A percentile compares a stretch with the other conserved stretches of the same genome.
Evolutionary conservation across 768 basidiomycete species (phyloP).

Genomic region (Suillus clintonianus): DNA sequence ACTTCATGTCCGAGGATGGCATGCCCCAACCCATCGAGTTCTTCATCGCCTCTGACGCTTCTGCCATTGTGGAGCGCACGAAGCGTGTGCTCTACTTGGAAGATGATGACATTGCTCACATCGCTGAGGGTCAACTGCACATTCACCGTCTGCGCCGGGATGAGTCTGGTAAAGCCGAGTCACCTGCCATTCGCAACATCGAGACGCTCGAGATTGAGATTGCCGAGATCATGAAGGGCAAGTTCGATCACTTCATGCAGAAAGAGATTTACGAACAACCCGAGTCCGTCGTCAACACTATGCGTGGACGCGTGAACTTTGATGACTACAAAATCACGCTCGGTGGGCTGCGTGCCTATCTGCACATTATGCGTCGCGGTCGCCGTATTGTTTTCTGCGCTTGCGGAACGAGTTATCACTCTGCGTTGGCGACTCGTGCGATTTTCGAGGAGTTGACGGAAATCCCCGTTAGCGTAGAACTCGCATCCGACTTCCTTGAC

Average conservation of each 20-base stretch:
- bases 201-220: constrained; percentile 98
- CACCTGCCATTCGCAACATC: constrained; percentile 79
- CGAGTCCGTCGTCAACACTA: constrained; percentile 99
- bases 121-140: constrained; percentile 95
- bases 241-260: constrained; percentile 99
- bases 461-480: constrained; percentile 95
- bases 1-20: constrained; percentile 98
- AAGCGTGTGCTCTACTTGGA: constrained; percentile 98
- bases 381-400: constrained; percentile 95
- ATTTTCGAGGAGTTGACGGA: constrained; percentile 99
- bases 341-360: constrained; percentile 92
- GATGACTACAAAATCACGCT: constrained; percentile 89
- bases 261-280: constrained; percentile 99
- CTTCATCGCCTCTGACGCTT: constrained; percentile 97
- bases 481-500: constrained; percentile 98
- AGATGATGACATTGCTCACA: constrained; percentile 98
- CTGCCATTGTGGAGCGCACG: constrained; percentile 97
- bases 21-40: constrained; percentile 99
- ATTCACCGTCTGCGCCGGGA: constrained; percentile 96
- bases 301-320: constrained; percentile 99
- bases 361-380: constrained; percentile 93
- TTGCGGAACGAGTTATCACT: constrained; percentile 99
- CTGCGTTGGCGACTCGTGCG: constrained; percentile 91
- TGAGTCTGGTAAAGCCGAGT: constrained; percentile 63
- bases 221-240: constrained; percentile 99